These are phyloP conservation scores for Cenchrus fungigraminus DNA, from an alignment of 176 grass and related monocot species.

Conservation along the genomic window DNA sequence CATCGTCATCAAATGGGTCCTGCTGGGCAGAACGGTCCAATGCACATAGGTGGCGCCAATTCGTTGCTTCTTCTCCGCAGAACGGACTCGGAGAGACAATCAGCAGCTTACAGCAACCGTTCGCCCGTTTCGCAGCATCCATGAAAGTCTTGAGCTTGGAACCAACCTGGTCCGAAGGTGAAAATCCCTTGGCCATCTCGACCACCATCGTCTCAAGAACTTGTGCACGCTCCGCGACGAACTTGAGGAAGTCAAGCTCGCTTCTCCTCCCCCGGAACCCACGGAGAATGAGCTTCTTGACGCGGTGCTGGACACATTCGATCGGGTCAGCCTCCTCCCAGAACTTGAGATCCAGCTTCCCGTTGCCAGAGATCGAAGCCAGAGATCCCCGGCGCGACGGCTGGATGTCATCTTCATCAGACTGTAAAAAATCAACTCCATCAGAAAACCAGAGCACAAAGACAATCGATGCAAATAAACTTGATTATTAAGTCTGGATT, in stretches of 20 bases:
- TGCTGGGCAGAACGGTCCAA: too few species aligned
- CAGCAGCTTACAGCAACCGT: too few species aligned
- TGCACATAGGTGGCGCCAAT: too few species aligned
- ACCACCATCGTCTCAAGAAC: slow-evolving; percentile 3
- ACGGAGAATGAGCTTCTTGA: slow-evolving; percentile 12
- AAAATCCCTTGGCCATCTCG: background rate
- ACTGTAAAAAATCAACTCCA: background rate
- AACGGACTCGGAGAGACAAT: too few species aligned
- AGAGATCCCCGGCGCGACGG: background rate
- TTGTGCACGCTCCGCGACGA: background rate
- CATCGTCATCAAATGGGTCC: too few species aligned
- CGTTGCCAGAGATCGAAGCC: too few species aligned
- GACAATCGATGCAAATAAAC: background rate
- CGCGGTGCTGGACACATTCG: background rate
- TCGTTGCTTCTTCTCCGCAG: too few species aligned
- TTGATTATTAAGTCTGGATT: background rate
- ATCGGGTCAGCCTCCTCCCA: background rate
- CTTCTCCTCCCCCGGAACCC: background rate
- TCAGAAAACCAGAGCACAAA: background rate
- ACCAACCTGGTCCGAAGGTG: background rate
- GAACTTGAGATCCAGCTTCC: background rate
- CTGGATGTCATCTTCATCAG: background rate
- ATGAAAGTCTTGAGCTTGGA: background rate
- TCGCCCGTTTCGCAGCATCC: background rate
- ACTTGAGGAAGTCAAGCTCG: slow-evolving; percentile 2